phyloP scores from a whole-genome alignment of 441 rosid species.

The Croton laevigatus region DNA sequence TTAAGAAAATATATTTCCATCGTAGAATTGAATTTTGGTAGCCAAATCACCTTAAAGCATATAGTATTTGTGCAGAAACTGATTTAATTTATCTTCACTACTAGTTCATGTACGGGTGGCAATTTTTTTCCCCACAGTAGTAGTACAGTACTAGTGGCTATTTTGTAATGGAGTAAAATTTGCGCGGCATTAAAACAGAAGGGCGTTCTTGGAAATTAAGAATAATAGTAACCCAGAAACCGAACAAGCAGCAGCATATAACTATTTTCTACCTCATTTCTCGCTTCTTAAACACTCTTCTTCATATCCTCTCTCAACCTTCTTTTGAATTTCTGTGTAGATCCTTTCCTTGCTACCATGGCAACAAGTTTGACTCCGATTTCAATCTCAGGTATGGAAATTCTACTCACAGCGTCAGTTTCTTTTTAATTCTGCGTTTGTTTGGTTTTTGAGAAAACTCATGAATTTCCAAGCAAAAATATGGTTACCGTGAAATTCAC shows the following conservation, averaged over 20 bases:
- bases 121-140: too few relatives aligned
- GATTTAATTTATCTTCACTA: too few relatives aligned
- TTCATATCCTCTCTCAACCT: neutral
- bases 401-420: neutral
- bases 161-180: too few relatives aligned
- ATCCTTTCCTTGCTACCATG: constrained; percentile 23
- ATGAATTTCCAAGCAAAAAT: neutral
- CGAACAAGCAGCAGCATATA: neutral
- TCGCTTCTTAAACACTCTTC: neutral
- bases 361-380: constrained; percentile 48
- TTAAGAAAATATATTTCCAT: too few relatives aligned
- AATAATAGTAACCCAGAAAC: neutral
- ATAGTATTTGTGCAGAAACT: too few relatives aligned
- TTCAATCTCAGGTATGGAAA: constrained; percentile 44
- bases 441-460: constrained; percentile 3
- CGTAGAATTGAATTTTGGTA: too few relatives aligned
- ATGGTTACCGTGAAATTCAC: neutral
- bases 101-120: too few relatives aligned
- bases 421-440: neutral
- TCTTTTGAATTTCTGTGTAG: constrained; percentile 7
- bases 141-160: too few relatives aligned
- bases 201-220: constrained; percentile 4
- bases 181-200: neutral
- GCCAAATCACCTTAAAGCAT: too few relatives aligned
- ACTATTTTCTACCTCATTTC: neutral